phyloP scores from a whole-genome alignment of 1,284 basidiomycete species.

The Xerocomus subilludens region DNA sequence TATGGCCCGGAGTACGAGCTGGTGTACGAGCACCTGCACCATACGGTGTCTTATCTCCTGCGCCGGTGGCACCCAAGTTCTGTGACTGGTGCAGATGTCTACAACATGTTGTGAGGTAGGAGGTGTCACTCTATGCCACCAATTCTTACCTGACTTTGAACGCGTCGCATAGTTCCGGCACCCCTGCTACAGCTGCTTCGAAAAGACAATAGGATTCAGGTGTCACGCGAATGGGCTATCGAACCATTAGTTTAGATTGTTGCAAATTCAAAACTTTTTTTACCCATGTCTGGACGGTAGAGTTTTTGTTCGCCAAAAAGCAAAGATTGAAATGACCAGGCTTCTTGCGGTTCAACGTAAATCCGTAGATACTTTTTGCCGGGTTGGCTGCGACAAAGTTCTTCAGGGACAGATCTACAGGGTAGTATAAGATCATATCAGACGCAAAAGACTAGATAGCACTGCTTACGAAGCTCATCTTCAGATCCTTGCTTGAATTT shows the following conservation, averaged over 20 bases:
- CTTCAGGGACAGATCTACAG: constrained; percentile 84
- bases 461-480: constrained; percentile 85
- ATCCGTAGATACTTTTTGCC: constrained; percentile 94
- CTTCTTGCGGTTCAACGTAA: constrained; percentile 88
- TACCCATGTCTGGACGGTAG: constrained; percentile 93
- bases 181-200: constrained; percentile 88
- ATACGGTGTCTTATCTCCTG: constrained; percentile 84
- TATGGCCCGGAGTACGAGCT: constrained; percentile 74
- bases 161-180: constrained; percentile 92
- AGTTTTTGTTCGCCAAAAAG: constrained; percentile 93
- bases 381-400: constrained; percentile 95
- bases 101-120: constrained; percentile 36
- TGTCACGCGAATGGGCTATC: constrained; percentile 86
- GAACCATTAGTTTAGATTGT: constrained; percentile 26
- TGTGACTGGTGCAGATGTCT: constrained; percentile 86
- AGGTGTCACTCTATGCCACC: neutral
- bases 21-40: constrained; percentile 81
- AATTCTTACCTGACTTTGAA: constrained; percentile 88
- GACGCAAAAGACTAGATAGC: neutral
- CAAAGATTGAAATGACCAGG: constrained; percentile 95
- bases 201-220: constrained; percentile 92
- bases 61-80: constrained; percentile 65
- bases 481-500: constrained; percentile 93
- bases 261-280: neutral
- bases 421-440: constrained; percentile 2